Evolutionary conservation across 352 stramenopile species (phyloP), one percentile per base, ranked within the genome.

Genomic region (Pythium aquatile): DNA sequence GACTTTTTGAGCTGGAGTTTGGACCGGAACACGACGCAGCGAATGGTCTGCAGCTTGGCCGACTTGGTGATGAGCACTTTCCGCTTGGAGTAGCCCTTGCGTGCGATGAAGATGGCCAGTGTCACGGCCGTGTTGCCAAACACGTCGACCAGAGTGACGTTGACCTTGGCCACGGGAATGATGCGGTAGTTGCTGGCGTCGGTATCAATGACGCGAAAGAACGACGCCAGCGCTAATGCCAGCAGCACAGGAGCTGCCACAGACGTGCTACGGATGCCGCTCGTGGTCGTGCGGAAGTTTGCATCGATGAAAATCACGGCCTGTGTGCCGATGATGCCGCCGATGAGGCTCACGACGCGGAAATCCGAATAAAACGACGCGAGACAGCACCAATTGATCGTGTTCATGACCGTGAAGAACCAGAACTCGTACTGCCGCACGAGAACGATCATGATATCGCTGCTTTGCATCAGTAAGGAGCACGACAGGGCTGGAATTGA

Each of bases 101-200:
- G 73, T 35, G 65, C 62, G 8, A 81, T 62, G 32, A 81, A 81
- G 26, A 76, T 47, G 10, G 70, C 61, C 6, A 83, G 72, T 29
- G 73, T 83, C 37, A 74, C 35, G 11, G 70, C 59, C 7, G 73
- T 72, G 54, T 81, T 83, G 35, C 63, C 55, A n/a, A 78, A 83
- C n/a, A 83, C 53, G 30, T 77, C 76, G 8, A 78, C 26, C 48
- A 81, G 48, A 14, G 60, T 46, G 3, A 81, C 46, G 3, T 61
- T 63, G 46, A 77, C 64, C 29, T 75, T 58, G 9, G 52, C 55
- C 30, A 74, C 60, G 5, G 49, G 52, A 13, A 77, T 68, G 3
- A 40, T 35, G 47, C 58, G 46, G 54, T 66, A 69, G 49, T 72
- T 67, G 26, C 1, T 28, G 9, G 53, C 39, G 5, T 78, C 63